Evolutionary conservation across 176 grass and related monocot species (phyloP), one percentile per base, ranked within the genome.

Genomic region (Oryza australiensis): DNA sequence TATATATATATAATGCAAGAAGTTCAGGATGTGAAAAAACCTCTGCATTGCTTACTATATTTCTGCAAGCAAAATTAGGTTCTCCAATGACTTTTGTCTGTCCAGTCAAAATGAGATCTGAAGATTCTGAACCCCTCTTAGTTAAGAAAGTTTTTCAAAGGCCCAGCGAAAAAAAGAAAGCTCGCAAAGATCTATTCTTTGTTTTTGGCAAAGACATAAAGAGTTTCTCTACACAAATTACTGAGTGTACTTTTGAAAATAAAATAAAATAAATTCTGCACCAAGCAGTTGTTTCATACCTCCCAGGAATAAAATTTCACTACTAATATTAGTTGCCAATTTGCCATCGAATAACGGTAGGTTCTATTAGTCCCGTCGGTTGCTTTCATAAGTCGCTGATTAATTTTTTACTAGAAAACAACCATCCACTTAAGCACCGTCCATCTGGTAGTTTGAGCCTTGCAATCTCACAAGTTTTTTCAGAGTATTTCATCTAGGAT

Each of bases 91-190:
- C 26, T 26, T 75, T 8, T 69, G 9, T 11, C 35, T 3, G 4
- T 68, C 16, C 38, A 64, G 65, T 82, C 85, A 76, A 35, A 76
- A 76, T n/a, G 48, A 42, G 10, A 62, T 22, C n/a, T 24, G 22
- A 62, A 81, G 78, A 46, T 62, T 84, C 27, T 79, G 63, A 75
- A 30, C 48, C 77, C 49, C 38, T 48, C 26, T 33, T 11, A 59
- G 12, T 74, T 32, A 66, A 73, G 45, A 74, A 79, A 85, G 41
- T 13, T 28, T 28, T 6, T 24, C 30, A 80, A 64, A 41, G 32
- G 12, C 13, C 12, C 3, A 13, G 43, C 10, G 13, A 15, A 46
- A 46, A 46, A 46, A 46, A 72, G 41, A 65, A 80, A 86, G 43
- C 27, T 30, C 9, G n/a, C 33, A 86, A 66, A 45, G 34, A 75